A percentile compares a stretch with the other conserved stretches of the same genome.
Conservation (phyloP, 805 yeast species). For the Pichia manshurica region DNA sequence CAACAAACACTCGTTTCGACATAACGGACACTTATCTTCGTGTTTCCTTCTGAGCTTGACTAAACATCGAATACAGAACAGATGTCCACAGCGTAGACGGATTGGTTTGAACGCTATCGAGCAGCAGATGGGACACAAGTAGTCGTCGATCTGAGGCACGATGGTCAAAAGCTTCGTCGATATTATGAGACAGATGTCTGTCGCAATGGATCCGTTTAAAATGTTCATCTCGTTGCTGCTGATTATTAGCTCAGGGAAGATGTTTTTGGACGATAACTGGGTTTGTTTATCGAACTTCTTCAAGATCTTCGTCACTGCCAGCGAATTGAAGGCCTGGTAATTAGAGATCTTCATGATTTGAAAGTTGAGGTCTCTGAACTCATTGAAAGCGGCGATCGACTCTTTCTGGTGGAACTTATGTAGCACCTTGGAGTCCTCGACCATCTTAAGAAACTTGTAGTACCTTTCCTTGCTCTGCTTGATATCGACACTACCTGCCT, state of each 20-base stretch:
- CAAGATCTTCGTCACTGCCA: conserved; percentile 62
- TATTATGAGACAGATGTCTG: conserved; percentile 50
- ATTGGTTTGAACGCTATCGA: conserved; percentile 70
- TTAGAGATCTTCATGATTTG: conserved; percentile 51
- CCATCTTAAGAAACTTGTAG: conserved; percentile 35
- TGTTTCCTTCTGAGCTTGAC: conserved; percentile 57
- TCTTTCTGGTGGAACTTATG: conserved; percentile 41
- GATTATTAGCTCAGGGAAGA: conserved; percentile 36
- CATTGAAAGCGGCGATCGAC: conserved; percentile 39
- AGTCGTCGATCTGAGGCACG: conserved; percentile 72
- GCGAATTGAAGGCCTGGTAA: conserved; percentile 55
- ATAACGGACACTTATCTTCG: conserved; percentile 63
- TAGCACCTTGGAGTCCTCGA: conserved; percentile 34
- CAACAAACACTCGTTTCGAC: conserved; percentile 50
- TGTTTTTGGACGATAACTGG: conserved; percentile 40
- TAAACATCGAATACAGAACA: conserved; percentile 68
- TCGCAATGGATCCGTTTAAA: conserved; percentile 39
- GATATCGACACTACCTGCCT: conserved; percentile 38
- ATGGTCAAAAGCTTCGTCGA: conserved; percentile 48
- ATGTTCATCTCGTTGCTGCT: conserved; percentile 19
- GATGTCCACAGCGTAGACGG: conserved; percentile 54
- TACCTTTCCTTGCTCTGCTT: conserved; percentile 43
- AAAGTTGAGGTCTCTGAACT: conserved; percentile 49
- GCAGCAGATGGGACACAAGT: conserved; percentile 68
- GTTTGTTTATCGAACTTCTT: conserved; percentile 77